Base-by-base conservation (phyloP, 2,329 filamentous ascomycete genomes). In the Meredithiella fracta region DNA sequence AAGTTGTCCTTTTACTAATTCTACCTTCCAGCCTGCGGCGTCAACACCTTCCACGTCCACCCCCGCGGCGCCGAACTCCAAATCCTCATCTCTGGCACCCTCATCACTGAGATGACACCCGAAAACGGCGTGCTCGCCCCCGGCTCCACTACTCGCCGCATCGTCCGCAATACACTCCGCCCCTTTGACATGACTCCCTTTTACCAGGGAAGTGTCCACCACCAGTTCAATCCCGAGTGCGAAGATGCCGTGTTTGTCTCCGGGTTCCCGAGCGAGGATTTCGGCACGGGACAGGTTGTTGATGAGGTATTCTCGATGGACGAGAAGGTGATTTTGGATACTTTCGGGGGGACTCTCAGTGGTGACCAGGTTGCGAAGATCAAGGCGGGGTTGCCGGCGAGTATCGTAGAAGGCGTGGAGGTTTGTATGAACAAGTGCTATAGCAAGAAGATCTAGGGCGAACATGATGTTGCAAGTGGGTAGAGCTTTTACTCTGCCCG, bases 41-140 rank as follows among this genome's bases (percentile, higher is more conserved):
- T 80, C 66, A 78, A 77, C 68, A 77, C 73, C 6, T 73, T 75
- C 17, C 76, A 79, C 67, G 69, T 74, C 2, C 76, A 78, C 65
- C 74, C 73, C 51, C 74, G 76, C 44, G 71, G 72, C 31, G 69
- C 72, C 31, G 75, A 79, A 67, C 70, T 79, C 53, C 72, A 75
- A 60, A 67, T 77, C 63, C 69, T 78, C 61, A 70, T 72, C 49
- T 61, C 71, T 42, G 76, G 76, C 55, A 67, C 64, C 22, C 64
- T 78, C 60, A 67, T 74, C 55, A 72, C 73, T 47, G 72, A 75
- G 61, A 76, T 78, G 69, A 66, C 74, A 1, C 69, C 73, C 17
- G 76, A 77, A 65, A 76, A 76, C 64, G 72, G 72, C 40, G 73
- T 74, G 51, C 60, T 67, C 58, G 61, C 68, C 53, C 63, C 62